Percentiles rank a stretch among this genome's conserved stretches.
Evolutionary conservation across 371 early-diverging fungal species (phyloP).

Genomic region (Circinella minor): DNA sequence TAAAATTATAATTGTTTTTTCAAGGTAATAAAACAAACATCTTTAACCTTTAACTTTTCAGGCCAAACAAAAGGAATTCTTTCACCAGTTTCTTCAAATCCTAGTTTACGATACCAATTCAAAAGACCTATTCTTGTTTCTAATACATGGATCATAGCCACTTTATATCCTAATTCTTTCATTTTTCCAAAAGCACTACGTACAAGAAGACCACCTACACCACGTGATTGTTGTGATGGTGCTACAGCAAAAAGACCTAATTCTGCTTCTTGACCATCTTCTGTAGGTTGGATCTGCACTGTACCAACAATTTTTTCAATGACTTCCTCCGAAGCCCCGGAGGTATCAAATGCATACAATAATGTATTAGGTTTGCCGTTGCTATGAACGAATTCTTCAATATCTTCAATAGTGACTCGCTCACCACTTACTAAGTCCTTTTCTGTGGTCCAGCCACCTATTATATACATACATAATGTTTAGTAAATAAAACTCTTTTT

Average conservation of each 20-base stretch:
- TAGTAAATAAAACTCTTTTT: background rate
- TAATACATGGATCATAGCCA: constrained; percentile 56
- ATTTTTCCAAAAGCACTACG: constrained; percentile 46
- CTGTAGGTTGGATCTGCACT: constrained; percentile 35
- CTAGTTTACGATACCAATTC: constrained; percentile 58
- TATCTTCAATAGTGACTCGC: constrained; percentile 34
- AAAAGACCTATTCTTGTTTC: constrained; percentile 54
- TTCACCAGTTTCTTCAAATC: constrained; percentile 58
- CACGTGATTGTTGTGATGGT: constrained; percentile 54
- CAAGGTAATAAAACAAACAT: constrained; percentile 36
- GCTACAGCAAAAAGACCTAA: constrained; percentile 57
- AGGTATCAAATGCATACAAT: constrained; percentile 26
- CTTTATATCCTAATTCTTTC: constrained; percentile 34
- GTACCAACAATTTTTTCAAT: constrained; percentile 40
- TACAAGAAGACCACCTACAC: constrained; percentile 59
- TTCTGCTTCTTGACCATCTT: constrained; percentile 29
- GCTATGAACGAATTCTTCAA: constrained; percentile 22
- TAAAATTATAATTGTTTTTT: constrained; percentile 18
- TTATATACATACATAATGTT: background rate
- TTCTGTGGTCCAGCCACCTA: constrained; percentile 54
- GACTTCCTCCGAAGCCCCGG: background rate
- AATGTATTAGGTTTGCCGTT: constrained; percentile 36
- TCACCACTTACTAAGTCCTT: constrained; percentile 36
- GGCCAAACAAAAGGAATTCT: constrained; percentile 38
- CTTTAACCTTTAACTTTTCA: constrained; percentile 30